A percentile compares a stretch with the other conserved stretches of the same genome.
Evolutionary conservation across 2,329 filamentous ascomycete species (phyloP).

Genomic region (Myotisia sp.): DNA sequence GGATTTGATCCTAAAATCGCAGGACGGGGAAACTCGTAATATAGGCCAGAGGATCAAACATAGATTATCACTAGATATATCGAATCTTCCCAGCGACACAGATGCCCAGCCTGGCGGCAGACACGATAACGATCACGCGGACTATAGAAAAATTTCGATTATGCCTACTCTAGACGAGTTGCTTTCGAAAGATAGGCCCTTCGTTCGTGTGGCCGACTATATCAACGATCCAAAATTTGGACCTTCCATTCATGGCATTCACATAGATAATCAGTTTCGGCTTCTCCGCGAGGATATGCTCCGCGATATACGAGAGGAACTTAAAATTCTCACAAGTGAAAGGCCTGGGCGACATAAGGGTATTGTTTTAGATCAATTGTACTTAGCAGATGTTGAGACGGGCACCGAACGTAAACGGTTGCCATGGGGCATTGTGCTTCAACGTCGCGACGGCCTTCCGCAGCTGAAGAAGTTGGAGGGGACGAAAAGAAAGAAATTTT

Average conservation of each 20-base stretch:
- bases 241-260: slow-evolving; percentile 30
- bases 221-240: slow-evolving; percentile 27
- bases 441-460: slow-evolving; percentile 32
- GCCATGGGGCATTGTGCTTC: slow-evolving; percentile 28
- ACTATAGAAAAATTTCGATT: slow-evolving; percentile 36
- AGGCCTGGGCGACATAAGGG: slow-evolving; percentile 13
- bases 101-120: slow-evolving; percentile 18
- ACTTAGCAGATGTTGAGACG: slow-evolving; percentile 13
- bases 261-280: slow-evolving; percentile 44
- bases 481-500: slow-evolving; percentile 17
- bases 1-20: slow-evolving; percentile 17
- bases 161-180: slow-evolving; percentile 39
- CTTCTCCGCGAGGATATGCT: slow-evolving; percentile 43
- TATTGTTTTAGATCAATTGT: slow-evolving; percentile 23
- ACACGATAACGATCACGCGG: slow-evolving; percentile 39
- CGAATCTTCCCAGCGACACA: not conserved
- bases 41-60: slow-evolving; percentile 1
- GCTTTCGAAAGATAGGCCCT: slow-evolving; percentile 15
- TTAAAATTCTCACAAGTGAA: slow-evolving; percentile 27
- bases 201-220: not conserved
- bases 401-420: slow-evolving; percentile 13
- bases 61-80: slow-evolving; percentile 1
- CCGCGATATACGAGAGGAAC: slow-evolving; percentile 38
- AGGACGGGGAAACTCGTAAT: slow-evolving; percentile 5
- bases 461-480: slow-evolving; percentile 25